Percentiles rank a stretch among this genome's conserved stretches.
phyloP scores from a whole-genome alignment of 2,329 filamentous ascomycete genomes.

The Calonectria fujianensis region DNA sequence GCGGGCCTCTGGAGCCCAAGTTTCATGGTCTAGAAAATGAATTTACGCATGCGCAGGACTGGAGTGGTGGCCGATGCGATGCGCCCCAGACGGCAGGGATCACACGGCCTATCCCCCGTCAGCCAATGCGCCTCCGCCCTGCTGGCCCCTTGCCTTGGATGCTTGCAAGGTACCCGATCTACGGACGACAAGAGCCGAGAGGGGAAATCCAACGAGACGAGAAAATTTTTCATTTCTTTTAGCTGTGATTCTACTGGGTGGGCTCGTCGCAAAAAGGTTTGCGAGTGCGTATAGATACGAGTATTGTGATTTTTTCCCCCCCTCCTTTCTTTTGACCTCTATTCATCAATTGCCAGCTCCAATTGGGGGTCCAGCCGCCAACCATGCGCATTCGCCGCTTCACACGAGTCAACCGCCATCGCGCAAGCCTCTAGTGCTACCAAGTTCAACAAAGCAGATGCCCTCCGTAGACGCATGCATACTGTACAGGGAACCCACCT shows the following conservation, averaged over 20 bases:
- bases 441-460: slow-evolving; percentile 11
- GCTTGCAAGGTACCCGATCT: slow-evolving; percentile 41
- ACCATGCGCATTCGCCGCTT: not conserved
- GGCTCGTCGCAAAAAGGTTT: slow-evolving; percentile 1
- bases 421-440: not conserved
- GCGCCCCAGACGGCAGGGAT: slow-evolving; percentile 37
- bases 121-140: slow-evolving; percentile 23
- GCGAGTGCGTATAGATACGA: not conserved
- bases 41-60: slow-evolving; percentile 30
- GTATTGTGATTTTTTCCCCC: not conserved
- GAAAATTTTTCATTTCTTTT: slow-evolving; percentile 29
- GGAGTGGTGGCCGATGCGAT: slow-evolving; percentile 38
- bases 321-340: not conserved
- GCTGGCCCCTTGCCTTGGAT: slow-evolving; percentile 35
- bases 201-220: slow-evolving; percentile 13
- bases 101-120: slow-evolving; percentile 16
- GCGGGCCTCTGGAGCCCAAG: not conserved
- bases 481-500: slow-evolving; percentile 10
- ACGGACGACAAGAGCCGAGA: slow-evolving; percentile 28
- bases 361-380: not conserved
- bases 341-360: not conserved
- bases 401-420: not conserved
- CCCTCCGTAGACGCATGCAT: slow-evolving; percentile 15
- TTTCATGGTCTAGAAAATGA: slow-evolving; percentile 23
- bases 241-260: slow-evolving; percentile 17